Evolutionary conservation across 805 yeast genomes (phyloP), one percentile per base, ranked within the genome.

Genomic region (Saturnispora bothae): DNA sequence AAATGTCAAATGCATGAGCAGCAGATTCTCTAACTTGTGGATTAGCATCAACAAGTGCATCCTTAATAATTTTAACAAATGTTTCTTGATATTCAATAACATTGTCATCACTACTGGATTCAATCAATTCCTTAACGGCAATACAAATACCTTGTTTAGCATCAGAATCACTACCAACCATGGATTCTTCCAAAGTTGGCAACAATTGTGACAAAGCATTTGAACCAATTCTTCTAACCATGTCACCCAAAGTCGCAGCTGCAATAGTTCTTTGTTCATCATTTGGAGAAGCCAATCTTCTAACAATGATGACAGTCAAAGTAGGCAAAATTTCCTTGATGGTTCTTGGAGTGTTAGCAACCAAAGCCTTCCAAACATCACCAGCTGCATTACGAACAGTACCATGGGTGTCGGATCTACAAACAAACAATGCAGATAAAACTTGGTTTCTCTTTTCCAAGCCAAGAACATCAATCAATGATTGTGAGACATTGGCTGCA

Each of bases 101-200:
- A 6, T 75, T 71, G 13, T 75, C 82, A 3, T 63, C 56, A 8
- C 74, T 65, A 4, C 94, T 73, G 0, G 95, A 82, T 46, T 75
- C 78, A 45, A 88, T 76, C 44, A 92, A 74, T 56, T 88, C 97
- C 31, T 77, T 73, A 34, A 86, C 66, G 7, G 98, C 98, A 56
- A 89, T 76, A 66, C 98, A 92, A 36, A 92, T 84, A 66, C 99
- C 99, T 64, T 88, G 94, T 55, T 83, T 83, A 27, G 94, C 80
- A 54, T 80, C 92, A n/a, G 83, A 64, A 50, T 82, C 92, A n/a
- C 68, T 63, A 13, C 65, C 52, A 38, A 65, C 55, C 45, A 82
- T 62, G 1, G 84, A 71, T 28, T 70, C 72, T 48, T 83, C 81
- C 49, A 89, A 65, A 4, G 94, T 81, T 31, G 98, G 98, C 43